These are phyloP conservation scores for Boeremia lycopersici DNA, from an alignment of 2,329 filamentous ascomycete species.

Conservation along the genomic window DNA sequence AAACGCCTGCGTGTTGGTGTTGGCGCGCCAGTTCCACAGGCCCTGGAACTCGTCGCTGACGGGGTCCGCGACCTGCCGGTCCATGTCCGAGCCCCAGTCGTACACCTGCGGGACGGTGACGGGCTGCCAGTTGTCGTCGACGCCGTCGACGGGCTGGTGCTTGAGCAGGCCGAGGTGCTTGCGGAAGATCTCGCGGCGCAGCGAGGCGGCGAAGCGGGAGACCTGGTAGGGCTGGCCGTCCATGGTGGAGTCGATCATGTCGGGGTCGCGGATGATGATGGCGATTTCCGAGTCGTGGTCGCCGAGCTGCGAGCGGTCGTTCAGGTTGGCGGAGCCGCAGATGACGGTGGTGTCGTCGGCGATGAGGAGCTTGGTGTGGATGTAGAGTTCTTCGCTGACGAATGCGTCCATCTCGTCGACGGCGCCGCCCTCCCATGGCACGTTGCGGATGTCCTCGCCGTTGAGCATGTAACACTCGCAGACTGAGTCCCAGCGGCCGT, in stretches of 20 bases:
- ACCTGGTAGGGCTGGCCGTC: slow-evolving; percentile 73
- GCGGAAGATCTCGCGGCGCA: slow-evolving; percentile 85
- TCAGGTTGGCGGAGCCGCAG: slow-evolving; percentile 75
- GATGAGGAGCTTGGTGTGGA: slow-evolving; percentile 75
- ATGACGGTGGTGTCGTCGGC: slow-evolving; percentile 83
- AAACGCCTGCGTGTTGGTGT: slow-evolving; percentile 80
- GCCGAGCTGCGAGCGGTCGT: slow-evolving; percentile 78
- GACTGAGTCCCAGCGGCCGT: slow-evolving; percentile 74
- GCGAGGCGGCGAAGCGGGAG: slow-evolving; percentile 75
- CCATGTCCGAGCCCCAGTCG: slow-evolving; percentile 55
- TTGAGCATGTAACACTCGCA: slow-evolving; percentile 82
- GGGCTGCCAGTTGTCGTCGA: slow-evolving; percentile 63
- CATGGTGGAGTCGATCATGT: slow-evolving; percentile 74
- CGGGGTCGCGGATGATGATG: slow-evolving; percentile 82
- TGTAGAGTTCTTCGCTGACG: slow-evolving; percentile 67
- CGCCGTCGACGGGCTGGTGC: slow-evolving; percentile 70
- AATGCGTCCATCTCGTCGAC: slow-evolving; percentile 65
- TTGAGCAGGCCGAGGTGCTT: slow-evolving; percentile 87
- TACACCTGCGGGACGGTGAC: slow-evolving; percentile 62
- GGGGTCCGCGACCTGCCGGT: slow-evolving; percentile 72
- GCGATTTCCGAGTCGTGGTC: slow-evolving; percentile 87
- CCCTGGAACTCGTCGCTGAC: slow-evolving; percentile 70
- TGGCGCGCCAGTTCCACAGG: slow-evolving; percentile 76
- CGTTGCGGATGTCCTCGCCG: slow-evolving; percentile 70
- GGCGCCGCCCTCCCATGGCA: slow-evolving; percentile 64